These are phyloP conservation scores for Albifimbria verrucaria DNA, from an alignment of 2,329 filamentous ascomycete genomes.

Conservation along the genomic window DNA sequence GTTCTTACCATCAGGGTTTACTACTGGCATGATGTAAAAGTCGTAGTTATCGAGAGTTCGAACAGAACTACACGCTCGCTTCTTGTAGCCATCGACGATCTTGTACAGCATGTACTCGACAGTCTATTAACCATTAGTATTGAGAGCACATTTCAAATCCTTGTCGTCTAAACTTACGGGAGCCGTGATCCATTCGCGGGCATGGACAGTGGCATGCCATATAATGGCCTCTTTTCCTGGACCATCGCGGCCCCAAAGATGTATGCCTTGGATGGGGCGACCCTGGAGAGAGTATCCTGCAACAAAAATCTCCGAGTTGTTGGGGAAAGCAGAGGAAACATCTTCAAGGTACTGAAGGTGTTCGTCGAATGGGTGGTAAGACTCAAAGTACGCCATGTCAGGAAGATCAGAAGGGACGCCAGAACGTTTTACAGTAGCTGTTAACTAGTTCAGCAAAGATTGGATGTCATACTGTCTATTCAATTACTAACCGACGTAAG, in stretches of 20 bases:
- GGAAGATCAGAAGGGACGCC: slow-evolving; percentile 6
- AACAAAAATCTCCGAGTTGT: slow-evolving; percentile 44
- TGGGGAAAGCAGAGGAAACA: slow-evolving; percentile 36
- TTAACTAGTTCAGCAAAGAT: neutral
- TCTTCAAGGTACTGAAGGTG: slow-evolving; percentile 46
- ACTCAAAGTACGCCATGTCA: slow-evolving; percentile 41
- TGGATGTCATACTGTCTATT: neutral
- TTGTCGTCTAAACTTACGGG: no score
- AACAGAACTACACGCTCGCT: slow-evolving; percentile 8
- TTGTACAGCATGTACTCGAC: slow-evolving; percentile 18
- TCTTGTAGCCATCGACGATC: slow-evolving; percentile 16
- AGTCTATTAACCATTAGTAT: slow-evolving; percentile 8
- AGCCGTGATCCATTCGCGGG: slow-evolving; percentile 55
- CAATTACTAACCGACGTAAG: slow-evolving; percentile 9
- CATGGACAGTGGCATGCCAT: slow-evolving; percentile 56
- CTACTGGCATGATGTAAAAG: slow-evolving; percentile 62
- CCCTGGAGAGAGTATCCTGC: slow-evolving; percentile 45
- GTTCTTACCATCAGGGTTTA: slow-evolving; percentile 55
- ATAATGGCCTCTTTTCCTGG: slow-evolving; percentile 46
- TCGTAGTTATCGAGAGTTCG: slow-evolving; percentile 57
- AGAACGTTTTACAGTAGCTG: neutral
- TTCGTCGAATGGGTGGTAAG: slow-evolving; percentile 49
- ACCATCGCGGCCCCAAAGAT: slow-evolving; percentile 46
- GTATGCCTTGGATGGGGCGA: slow-evolving; percentile 57
- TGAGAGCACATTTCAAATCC: slow-evolving; percentile 5